These are phyloP conservation scores for Coemansia sp. DNA, from an alignment of 192 early-diverging fungal species.

Conservation along the genomic window DNA sequence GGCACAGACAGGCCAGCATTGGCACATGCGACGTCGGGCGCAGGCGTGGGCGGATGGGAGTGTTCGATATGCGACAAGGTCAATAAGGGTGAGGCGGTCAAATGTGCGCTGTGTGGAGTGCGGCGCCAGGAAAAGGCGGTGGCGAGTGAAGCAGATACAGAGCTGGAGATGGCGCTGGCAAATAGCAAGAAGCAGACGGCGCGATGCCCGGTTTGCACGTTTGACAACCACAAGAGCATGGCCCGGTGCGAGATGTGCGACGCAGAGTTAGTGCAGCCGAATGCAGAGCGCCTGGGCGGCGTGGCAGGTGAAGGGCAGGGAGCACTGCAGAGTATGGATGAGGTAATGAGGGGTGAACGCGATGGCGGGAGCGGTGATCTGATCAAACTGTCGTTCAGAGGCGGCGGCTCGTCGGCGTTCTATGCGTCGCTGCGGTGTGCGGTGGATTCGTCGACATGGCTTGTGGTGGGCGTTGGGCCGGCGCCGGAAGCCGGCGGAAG, in stretches of 20 bases:
- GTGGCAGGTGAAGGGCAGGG: conserved; percentile 13
- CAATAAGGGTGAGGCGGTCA: conserved; percentile 29
- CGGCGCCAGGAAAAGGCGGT: conserved; percentile 17
- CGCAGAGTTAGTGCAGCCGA: conserved; percentile 54
- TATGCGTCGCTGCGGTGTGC: conserved; percentile 63
- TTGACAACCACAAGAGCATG: conserved; percentile 83
- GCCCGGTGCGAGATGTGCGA: conserved; percentile 84
- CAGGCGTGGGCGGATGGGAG: conserved; percentile 24
- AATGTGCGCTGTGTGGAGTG: conserved; percentile 51
- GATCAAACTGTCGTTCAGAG: conserved; percentile 79
- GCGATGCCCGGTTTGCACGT: conserved; percentile 82
- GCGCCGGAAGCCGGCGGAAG: conserved; percentile 1
- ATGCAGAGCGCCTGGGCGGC: not conserved
- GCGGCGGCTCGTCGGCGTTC: conserved; percentile 67
- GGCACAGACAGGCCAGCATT: not conserved
- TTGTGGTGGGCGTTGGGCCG: conserved; percentile 17
- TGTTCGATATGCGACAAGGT: conserved; percentile 49
- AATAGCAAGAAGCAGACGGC: conserved; percentile 12
- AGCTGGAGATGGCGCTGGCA: not conserved
- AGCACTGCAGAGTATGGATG: not conserved
- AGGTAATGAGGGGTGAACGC: conserved; percentile 9
- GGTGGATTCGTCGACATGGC: conserved; percentile 63
- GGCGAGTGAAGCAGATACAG: not conserved
- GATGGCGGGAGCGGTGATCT: conserved; percentile 5
- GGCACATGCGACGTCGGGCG: not conserved